Conservation (phyloP, 257 asterid genomes). For the Coffea eugenioides region DNA sequence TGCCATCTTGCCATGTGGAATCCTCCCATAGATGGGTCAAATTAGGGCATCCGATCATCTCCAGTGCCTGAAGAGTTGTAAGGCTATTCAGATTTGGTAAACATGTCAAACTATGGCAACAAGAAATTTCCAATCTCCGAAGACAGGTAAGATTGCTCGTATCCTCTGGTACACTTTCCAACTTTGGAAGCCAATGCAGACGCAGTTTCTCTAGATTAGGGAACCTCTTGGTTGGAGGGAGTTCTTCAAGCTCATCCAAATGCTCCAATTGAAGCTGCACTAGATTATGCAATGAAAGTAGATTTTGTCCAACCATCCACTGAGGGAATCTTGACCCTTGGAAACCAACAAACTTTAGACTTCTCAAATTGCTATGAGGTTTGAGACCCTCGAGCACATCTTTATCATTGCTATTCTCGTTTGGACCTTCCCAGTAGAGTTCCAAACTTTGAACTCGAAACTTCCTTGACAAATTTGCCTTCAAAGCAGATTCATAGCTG, state of each 20-base stretch:
- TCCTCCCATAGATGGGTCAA: not conserved
- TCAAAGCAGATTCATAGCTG: conserved; percentile 9
- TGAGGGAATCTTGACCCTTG: conserved; percentile 22
- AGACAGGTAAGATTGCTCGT: not conserved
- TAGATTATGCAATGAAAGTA: not conserved
- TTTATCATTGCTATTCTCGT: not conserved
- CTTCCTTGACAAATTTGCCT: conserved; percentile 18
- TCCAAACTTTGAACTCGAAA: conserved; percentile 4
- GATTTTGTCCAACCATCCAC: conserved; percentile 12
- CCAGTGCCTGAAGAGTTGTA: not conserved
- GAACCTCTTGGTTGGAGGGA: conserved; percentile 2
- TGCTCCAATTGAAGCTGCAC: not conserved
- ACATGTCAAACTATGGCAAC: not conserved
- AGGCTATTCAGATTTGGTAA: not conserved
- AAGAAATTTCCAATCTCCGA: not conserved
- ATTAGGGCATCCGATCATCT: not conserved
- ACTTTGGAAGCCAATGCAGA: not conserved
- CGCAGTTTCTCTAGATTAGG: not conserved
- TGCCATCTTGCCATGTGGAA: not conserved
- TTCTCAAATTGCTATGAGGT: conserved; percentile 21
- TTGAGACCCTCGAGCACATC: conserved; percentile 20
- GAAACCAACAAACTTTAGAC: conserved; percentile 9
- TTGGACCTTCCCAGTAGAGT: not conserved
- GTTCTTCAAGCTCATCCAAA: conserved; percentile 5
- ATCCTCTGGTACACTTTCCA: not conserved